Percentiles rank a stretch among this genome's conserved stretches.
These are phyloP conservation scores for Umbelopsis sp. DNA, from an alignment of 192 early-diverging fungal species.

Conservation along the genomic window DNA sequence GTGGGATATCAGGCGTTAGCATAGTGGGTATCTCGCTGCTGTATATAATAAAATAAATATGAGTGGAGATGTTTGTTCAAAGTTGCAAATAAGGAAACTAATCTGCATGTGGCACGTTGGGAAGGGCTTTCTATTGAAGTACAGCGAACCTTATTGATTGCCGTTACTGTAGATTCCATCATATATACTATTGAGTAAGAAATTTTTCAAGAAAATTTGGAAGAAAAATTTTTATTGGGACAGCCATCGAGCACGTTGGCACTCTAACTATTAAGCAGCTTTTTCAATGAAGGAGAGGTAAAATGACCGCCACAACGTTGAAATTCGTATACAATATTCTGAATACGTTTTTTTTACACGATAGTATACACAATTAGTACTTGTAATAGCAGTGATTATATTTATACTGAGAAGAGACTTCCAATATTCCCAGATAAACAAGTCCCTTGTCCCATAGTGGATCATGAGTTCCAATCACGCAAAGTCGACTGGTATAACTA, in stretches of 20 bases:
- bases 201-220: neutral
- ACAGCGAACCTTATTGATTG: neutral
- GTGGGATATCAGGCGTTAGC: neutral
- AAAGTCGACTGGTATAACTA: neutral
- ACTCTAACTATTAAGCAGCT: too few relatives aligned
- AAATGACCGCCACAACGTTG: too few relatives aligned
- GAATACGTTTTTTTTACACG: too few relatives aligned
- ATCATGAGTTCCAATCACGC: neutral
- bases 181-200: neutral
- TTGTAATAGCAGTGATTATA: too few relatives aligned
- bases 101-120: conserved; percentile 13
- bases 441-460: neutral
- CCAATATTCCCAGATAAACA: too few relatives aligned
- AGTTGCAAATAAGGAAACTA: neutral
- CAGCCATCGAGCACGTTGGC: neutral
- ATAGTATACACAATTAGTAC: too few relatives aligned
- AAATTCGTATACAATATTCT: too few relatives aligned
- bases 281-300: too few relatives aligned
- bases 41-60: neutral
- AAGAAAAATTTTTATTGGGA: neutral
- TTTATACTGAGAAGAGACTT: too few relatives aligned
- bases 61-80: neutral
- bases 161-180: neutral
- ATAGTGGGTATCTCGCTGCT: neutral
- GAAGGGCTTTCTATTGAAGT: neutral